Evolutionary conservation across 2,329 filamentous ascomycete genomes (phyloP), one percentile per base, ranked within the genome.

Genomic region (Fusarium fujikuroi): DNA sequence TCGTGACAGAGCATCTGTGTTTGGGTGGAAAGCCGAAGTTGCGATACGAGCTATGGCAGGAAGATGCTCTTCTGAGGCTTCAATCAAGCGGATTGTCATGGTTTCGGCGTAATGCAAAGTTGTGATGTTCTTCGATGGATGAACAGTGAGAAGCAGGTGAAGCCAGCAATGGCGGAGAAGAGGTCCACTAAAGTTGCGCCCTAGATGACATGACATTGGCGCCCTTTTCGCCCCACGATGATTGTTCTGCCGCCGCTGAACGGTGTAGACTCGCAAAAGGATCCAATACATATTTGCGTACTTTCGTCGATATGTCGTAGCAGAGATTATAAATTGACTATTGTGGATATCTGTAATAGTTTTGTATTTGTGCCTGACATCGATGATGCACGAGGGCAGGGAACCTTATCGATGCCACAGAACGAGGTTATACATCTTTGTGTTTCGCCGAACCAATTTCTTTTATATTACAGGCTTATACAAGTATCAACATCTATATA

Each of bases 1-100:
- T 12, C 63, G 63, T 11, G 65, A 68, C 1, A 68, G 25, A 6
- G 63, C 40, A 16, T 68, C 65, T 3, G 65, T 68, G 9, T 43
- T 32, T 16, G 65, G 65, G 11, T 68, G 63, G 14, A 68, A 68
- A 9, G 65, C 63, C 21, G 47, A 49, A 7, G 63, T 63, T 21
- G 65, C 65, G 7, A 68, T 68, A 1, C 56, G 65, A 39, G 63
- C n/a, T 43, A 68, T 54, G 5, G 30, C 37, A 19, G 54, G 47
- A 2, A 68, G 37, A 16, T 68, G 25, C 18, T 37, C 30, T 7
- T 68, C 53, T 1, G 19, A 25, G 10, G 65, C 65, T 25, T 40
- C 9, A 1, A 34, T 6, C 1, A 68, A 18, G 6, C 11, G n/a
- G 1, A 68, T 43, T 10, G 63, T 10, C 65, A 68, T 68, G 4